Conservation (phyloP, 2,329 filamentous ascomycete species). For the Sporothrix luriei region DNA sequence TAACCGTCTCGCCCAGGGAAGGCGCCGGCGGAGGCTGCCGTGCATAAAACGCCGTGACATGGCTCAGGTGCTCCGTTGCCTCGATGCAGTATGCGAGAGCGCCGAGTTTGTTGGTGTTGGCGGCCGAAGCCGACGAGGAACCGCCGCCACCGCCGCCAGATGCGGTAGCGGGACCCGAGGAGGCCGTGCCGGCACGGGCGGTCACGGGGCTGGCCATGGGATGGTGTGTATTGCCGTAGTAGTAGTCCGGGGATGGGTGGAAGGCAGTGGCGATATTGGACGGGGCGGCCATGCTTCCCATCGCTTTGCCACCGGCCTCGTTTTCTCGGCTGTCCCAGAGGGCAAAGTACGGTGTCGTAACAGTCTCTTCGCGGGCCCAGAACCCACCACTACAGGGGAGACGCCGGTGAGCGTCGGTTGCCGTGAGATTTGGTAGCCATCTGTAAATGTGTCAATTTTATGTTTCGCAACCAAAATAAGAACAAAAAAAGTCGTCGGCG, state of each 20-base stretch:
- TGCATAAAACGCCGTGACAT: constrained; percentile 45
- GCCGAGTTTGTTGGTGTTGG: constrained; percentile 38
- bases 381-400: constrained; percentile 43
- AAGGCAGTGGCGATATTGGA: not conserved
- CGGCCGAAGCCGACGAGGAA: not conserved
- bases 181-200: not conserved
- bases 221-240: constrained; percentile 8
- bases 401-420: constrained; percentile 42
- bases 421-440: constrained; percentile 44
- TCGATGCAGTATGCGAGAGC: constrained; percentile 47
- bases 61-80: constrained; percentile 45
- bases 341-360: constrained; percentile 43
- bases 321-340: constrained; percentile 4
- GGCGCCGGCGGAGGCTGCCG: constrained; percentile 38
- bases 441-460: constrained; percentile 17
- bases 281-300: constrained; percentile 10
- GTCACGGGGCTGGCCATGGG: constrained; percentile 18
- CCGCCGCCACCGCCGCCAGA: not conserved
- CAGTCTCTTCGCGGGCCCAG: constrained; percentile 42
- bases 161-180: not conserved
- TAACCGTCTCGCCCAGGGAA: constrained; percentile 9
- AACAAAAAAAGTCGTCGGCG: no score
- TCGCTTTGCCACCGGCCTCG: not conserved
- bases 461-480: not conserved
- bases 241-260: constrained; percentile 15